Conservation (phyloP, 306 rosid genomes). For the Gillenia trifoliata region DNA sequence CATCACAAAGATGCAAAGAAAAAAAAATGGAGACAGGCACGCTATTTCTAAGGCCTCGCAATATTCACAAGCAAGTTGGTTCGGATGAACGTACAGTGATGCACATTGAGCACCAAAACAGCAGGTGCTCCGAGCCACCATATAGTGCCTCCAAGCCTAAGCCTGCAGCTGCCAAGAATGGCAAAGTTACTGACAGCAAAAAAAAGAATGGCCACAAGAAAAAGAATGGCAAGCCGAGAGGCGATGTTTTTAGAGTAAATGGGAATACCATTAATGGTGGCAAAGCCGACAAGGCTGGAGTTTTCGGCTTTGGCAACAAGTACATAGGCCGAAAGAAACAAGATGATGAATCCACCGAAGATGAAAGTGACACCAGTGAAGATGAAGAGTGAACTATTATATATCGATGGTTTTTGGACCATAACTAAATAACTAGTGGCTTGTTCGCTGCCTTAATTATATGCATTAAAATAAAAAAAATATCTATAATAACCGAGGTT, state of each 20-base stretch:
- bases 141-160: background rate
- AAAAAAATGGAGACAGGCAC: background rate
- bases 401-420: background rate
- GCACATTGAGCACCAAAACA: background rate
- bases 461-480: background rate
- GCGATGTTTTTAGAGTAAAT: background rate
- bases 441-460: background rate
- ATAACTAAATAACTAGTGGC: background rate
- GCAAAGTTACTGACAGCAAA: background rate
- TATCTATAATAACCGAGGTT: background rate
- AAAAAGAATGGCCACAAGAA: background rate
- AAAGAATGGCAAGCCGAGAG: background rate
- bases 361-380: background rate
- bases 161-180: background rate
- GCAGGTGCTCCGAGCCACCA: background rate
- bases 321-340: background rate
- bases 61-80: too few species aligned
- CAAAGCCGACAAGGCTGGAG: slow-evolving; percentile 2
- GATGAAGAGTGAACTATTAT: background rate
- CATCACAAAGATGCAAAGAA: background rate
- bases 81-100: too few species aligned
- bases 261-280: background rate
- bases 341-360: background rate
- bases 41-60: background rate
- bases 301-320: slow-evolving; percentile 7